Percentiles rank a stretch among this genome's conserved stretches.
Conservation (phyloP, 1,139 yeast species). For the Hyphopichia wangnamkhiaoensis region DNA sequence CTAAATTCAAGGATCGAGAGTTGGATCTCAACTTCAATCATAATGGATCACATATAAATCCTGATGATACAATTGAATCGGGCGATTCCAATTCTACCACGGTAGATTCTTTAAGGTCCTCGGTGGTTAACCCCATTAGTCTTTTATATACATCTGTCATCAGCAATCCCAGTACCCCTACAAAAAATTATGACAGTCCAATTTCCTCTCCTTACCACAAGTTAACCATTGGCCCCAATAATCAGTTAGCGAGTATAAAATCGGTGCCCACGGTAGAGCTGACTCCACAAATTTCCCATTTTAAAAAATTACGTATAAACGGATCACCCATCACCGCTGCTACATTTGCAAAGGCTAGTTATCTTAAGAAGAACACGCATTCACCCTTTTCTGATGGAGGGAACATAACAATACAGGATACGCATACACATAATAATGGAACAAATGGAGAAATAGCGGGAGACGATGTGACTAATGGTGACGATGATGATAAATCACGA, state of each 20-base stretch:
- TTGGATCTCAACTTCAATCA: neutral
- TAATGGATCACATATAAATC: no score
- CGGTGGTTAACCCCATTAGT: conserved; percentile 1
- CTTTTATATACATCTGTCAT: conserved; percentile 1
- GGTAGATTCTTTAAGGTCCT: no score
- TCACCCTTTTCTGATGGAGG: neutral
- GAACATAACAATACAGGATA: neutral
- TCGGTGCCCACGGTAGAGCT: conserved; percentile 42
- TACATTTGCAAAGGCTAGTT: conserved; percentile 14
- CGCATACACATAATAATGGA: neutral
- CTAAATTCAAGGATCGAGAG: conserved; percentile 11
- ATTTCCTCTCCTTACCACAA: neutral
- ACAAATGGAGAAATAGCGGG: neutral
- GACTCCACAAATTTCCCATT: conserved; percentile 40
- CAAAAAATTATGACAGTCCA: no score
- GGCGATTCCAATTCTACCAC: no score
- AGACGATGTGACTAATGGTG: neutral
- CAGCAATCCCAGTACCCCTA: neutral
- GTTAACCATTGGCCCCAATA: neutral
- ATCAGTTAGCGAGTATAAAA: conserved; percentile 19
- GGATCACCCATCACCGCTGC: conserved; percentile 41
- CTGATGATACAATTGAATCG: no score
- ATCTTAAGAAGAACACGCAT: neutral
- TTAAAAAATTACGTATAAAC: conserved; percentile 45
- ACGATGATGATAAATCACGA: conserved; percentile 6